These are phyloP conservation scores for Blastobotrys arbuscula DNA, from an alignment of 1,139 yeast species.

Conservation along the genomic window DNA sequence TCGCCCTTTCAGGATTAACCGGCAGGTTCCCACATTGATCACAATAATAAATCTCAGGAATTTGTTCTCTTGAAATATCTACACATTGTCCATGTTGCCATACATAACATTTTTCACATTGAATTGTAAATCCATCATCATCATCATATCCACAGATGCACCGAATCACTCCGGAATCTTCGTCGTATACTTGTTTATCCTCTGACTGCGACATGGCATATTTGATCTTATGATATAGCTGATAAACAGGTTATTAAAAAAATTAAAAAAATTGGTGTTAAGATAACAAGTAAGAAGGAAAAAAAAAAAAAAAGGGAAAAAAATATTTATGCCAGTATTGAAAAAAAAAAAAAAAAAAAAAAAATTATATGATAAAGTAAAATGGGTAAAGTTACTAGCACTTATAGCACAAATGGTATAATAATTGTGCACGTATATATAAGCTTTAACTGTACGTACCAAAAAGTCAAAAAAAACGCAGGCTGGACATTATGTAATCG, in stretches of 20 bases:
- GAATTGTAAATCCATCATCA: constrained; percentile 93
- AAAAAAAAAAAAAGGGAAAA: neutral
- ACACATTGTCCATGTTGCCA: constrained; percentile 96
- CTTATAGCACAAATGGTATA: too few relatives aligned
- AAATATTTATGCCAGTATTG: neutral
- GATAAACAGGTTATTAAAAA: neutral
- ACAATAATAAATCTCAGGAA: constrained; percentile 80
- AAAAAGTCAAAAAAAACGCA: too few relatives aligned
- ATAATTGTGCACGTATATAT: too few relatives aligned
- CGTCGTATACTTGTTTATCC: constrained; percentile 12
- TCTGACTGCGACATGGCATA: constrained; percentile 6
- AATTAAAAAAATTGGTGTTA: neutral
- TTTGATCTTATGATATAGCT: neutral
- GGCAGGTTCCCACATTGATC: constrained; percentile 65
- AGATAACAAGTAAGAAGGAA: neutral
- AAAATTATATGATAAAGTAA: too few relatives aligned
- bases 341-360: neutral
- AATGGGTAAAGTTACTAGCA: too few relatives aligned
- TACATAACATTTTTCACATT: constrained; percentile 83
- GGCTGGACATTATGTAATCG: neutral
- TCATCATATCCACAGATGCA: constrained; percentile 86
- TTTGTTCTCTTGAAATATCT: constrained; percentile 67
- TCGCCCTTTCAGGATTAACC: constrained; percentile 48
- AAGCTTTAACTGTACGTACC: too few relatives aligned
- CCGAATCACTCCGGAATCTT: constrained; percentile 76